Evolutionary conservation across 2,329 filamentous ascomycete species (phyloP).

Genomic region (Didymella glomerata): DNA sequence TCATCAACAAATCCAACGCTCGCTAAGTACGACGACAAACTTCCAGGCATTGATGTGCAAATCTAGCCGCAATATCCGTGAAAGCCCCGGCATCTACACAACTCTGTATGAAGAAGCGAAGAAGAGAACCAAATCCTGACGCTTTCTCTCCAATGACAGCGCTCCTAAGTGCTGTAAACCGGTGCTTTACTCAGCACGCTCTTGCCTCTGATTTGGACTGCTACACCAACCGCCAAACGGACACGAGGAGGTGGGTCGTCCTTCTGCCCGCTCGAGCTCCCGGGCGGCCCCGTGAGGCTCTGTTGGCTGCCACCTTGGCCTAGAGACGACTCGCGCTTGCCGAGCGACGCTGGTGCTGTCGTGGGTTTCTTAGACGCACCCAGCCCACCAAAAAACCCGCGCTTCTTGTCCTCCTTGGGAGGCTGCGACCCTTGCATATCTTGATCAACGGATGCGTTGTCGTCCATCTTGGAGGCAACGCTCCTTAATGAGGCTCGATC

Average conservation of each 20-base stretch:
- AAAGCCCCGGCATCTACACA: constrained; percentile 14
- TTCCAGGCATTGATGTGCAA: constrained; percentile 9
- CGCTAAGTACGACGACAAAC: constrained; percentile 21
- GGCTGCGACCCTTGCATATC: constrained; percentile 39
- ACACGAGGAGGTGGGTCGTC: constrained; percentile 56
- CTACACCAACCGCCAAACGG: constrained; percentile 58
- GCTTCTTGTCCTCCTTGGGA: constrained; percentile 47
- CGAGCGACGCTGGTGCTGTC: constrained; percentile 41
- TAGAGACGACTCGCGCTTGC: constrained; percentile 52
- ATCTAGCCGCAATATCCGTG: constrained; percentile 23
- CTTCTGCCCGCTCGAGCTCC: constrained; percentile 50
- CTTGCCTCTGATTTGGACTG: constrained; percentile 59
- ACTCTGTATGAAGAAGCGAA: constrained; percentile 9
- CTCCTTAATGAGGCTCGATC: constrained; percentile 52
- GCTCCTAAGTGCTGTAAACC: constrained; percentile 51
- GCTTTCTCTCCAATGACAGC: constrained; percentile 4
- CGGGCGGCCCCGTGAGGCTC: constrained; percentile 48
- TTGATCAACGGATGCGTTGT: constrained; percentile 43
- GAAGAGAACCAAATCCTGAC: background rate
- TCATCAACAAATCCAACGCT: constrained; percentile 25
- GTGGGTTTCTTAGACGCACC: constrained; percentile 51
- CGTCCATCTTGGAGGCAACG: constrained; percentile 44
- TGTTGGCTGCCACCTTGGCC: constrained; percentile 50
- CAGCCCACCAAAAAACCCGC: constrained; percentile 56
- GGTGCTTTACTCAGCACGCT: constrained; percentile 60